Conservation (phyloP, 2,329 filamentous ascomycete genomes). For the Talaromyces amestolkiae region DNA sequence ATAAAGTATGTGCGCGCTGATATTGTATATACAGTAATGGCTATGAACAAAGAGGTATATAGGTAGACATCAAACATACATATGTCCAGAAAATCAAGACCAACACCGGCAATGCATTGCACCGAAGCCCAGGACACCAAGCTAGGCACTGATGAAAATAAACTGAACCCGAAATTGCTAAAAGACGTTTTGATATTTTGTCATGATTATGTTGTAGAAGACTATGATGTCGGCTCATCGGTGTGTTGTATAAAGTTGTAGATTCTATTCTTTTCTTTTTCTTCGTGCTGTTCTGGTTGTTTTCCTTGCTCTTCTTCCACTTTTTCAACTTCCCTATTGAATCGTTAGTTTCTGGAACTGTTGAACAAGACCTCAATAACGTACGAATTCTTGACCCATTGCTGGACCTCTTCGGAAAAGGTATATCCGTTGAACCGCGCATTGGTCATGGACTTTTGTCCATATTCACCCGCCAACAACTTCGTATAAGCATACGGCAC, state of each 20-base stretch:
- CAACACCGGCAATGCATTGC: constrained; percentile 10
- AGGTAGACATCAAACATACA: neutral
- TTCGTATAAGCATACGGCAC: constrained; percentile 58
- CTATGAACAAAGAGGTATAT: neutral
- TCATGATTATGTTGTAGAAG: neutral
- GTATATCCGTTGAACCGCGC: constrained; percentile 44
- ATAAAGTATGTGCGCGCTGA: neutral
- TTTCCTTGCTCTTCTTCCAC: neutral
- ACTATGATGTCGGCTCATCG: neutral
- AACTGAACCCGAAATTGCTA: neutral
- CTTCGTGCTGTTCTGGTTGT: neutral
- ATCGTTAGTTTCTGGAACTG: neutral
- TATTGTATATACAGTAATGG: neutral
- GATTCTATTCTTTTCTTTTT: neutral
- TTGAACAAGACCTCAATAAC: neutral
- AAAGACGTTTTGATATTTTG: neutral
- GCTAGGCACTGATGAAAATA: neutral
- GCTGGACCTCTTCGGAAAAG: neutral
- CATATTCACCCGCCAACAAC: constrained; percentile 57
- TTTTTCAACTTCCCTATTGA: neutral
- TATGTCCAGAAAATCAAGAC: constrained; percentile 2
- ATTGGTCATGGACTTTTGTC: constrained; percentile 47
- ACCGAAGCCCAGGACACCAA: neutral
- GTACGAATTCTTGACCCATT: neutral
- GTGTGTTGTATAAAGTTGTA: neutral